Conservation (phyloP, 176 grass and related monocot genomes). For the Musa troglodytarum region DNA sequence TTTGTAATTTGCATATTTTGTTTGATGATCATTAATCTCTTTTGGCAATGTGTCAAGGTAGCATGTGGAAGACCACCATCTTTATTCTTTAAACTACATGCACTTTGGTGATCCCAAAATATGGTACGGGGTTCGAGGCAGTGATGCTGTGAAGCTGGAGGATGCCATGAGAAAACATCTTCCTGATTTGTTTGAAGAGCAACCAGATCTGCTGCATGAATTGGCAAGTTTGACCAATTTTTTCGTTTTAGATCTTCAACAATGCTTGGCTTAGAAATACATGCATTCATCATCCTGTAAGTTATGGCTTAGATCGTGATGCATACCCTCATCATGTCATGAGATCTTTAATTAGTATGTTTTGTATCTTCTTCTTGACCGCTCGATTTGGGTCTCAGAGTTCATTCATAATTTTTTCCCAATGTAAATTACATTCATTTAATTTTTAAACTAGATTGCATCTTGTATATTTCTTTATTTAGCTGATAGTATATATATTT, state of each 20-base stretch:
- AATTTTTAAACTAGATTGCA: neutral
- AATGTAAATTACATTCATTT: neutral
- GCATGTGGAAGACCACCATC: conserved; percentile 98
- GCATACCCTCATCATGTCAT: neutral
- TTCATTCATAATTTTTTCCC: neutral
- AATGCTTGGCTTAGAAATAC: too few relatives aligned
- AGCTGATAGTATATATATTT: neutral
- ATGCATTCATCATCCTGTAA: neutral
- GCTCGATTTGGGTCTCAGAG: neutral
- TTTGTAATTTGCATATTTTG: neutral
- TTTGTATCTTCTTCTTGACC: neutral
- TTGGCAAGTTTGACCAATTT: conserved; percentile 38
- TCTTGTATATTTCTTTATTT: neutral
- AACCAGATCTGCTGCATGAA: conserved; percentile 92
- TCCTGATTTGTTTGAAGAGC: conserved; percentile 80
- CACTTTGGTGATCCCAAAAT: conserved; percentile 96
- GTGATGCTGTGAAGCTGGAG: conserved; percentile 69
- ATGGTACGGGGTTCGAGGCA: conserved; percentile 82
- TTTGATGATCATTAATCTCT: neutral
- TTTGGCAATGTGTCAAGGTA: conserved; percentile 22
- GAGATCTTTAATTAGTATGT: neutral
- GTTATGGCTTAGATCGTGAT: neutral
- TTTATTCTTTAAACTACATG: conserved; percentile 98
- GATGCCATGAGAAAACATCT: conserved; percentile 85
- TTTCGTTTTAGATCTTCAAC: neutral